Base-by-base conservation (phyloP, 108 stramenopile species). In the Conticribra guillardii region DNA sequence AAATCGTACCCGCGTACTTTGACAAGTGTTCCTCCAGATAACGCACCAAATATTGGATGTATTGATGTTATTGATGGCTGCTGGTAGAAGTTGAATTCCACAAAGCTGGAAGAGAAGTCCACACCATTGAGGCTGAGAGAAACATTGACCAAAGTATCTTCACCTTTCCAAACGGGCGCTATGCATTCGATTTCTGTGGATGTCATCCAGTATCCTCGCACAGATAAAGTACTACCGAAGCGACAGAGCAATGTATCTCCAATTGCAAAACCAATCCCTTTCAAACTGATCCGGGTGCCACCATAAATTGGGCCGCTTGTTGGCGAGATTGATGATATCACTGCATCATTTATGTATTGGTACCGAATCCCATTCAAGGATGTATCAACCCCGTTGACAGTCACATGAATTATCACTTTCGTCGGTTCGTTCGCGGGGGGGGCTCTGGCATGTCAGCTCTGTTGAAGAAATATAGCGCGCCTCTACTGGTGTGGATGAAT, bases 1-100 rank as follows among this genome's bases (percentile, higher is more conserved):
- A 75, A 75, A 17, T 54, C 21, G 24, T 65, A 75, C n/a, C 74
- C 74, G 49, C n/a, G 34, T 3, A 71, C 23, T 9, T 37, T 58
- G 1, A 74, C 56, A 14, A 30, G 26, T 18, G 65, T 59, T 21
- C 65, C 65, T 3, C 73, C 73, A 30, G n/a, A 57, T 30, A 29
- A 23, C 24, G 65, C 24, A 44, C 64, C 65, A 49, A 44, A 44
- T 41, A 11, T 15, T 34, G 73, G 73, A 4, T 67, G 28, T 29
- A 74, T 21, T 24, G 54, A 47, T 62, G 46, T n/a, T 26, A 62
- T 24, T 47, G 26, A 15, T 2, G 60, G 60, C 9, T 26, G 45
- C 4, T 47, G 2, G 46, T 62, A 62, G 46, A 44, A 62, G 3
- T 47, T 4, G 18, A 62, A 62, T 16, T 62, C 45, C 2, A 48